A percentile compares a stretch with the other conserved stretches of the same genome.
phyloP scores from a whole-genome alignment of 106 monocot genomes.

The Allium sativum region DNA sequence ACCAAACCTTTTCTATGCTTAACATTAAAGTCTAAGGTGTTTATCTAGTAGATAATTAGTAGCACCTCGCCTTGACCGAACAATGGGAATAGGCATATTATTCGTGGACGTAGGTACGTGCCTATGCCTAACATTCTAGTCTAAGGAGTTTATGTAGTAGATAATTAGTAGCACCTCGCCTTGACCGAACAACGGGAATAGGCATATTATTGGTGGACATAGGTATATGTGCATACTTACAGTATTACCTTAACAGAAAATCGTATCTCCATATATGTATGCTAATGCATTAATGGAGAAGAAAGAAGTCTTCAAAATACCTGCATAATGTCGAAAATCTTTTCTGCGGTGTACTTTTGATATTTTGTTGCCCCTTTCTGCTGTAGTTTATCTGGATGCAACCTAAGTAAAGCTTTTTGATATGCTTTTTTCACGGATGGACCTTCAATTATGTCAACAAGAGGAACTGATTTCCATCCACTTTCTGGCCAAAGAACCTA shows the following conservation, averaged over 20 bases:
- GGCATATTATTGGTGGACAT: background rate
- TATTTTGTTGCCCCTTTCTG: conserved; percentile 56
- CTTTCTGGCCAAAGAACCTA: conserved; percentile 95
- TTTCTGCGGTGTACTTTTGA: conserved; percentile 80
- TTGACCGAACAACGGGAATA: background rate
- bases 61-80: background rate
- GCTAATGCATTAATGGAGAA: background rate
- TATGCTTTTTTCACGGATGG: conserved; percentile 72
- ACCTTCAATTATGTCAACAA: conserved; percentile 84
- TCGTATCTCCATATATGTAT: background rate
- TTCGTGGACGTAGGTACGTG: background rate
- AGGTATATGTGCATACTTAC: background rate
- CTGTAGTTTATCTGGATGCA: conserved; percentile 95
- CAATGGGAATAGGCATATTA: background rate
- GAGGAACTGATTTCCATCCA: conserved; percentile 91
- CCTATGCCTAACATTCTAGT: too few species aligned
- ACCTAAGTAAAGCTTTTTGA: conserved; percentile 64
- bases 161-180: background rate
- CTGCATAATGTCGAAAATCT: conserved; percentile 94
- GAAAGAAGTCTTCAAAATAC: conserved; percentile 21
- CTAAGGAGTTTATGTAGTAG: background rate
- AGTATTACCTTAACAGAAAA: background rate
- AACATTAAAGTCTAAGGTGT: too few species aligned
- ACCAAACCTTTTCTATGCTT: too few species aligned
- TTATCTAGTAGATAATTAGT: background rate